Percentiles rank a stretch among this genome's conserved stretches.
Conservation (phyloP, 176 grass and related monocot genomes). For the Zoysia pacifica region DNA sequence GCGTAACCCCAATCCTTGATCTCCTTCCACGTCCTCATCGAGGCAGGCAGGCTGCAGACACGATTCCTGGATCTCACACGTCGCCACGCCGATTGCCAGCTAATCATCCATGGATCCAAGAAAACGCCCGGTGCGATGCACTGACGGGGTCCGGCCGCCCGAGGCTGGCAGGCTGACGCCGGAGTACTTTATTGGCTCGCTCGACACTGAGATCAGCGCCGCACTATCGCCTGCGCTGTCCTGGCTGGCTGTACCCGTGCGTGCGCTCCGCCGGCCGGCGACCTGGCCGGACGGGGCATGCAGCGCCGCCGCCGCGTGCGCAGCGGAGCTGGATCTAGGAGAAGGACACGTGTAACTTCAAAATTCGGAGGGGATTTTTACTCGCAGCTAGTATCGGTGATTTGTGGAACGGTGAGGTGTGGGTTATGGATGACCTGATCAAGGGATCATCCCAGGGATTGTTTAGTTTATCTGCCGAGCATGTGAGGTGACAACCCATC, state of each 20-base stretch:
- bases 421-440: not conserved
- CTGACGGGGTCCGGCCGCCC: constrained; percentile 15
- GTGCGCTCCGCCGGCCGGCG: too few species aligned
- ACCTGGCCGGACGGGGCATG: not conserved
- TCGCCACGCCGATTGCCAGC: constrained; percentile 24
- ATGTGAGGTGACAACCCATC: constrained; percentile 44
- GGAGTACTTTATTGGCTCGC: constrained; percentile 20
- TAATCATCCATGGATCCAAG: constrained; percentile 3
- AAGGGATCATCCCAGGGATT: constrained; percentile 1
- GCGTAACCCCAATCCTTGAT: too few species aligned
- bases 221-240: not conserved
- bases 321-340: too few species aligned
- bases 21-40: too few species aligned
- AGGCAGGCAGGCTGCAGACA: not conserved
- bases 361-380: too few species aligned
- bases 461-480: constrained; percentile 22
- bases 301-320: too few species aligned
- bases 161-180: not conserved
- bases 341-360: too few species aligned
- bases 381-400: not conserved
- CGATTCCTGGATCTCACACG: constrained; percentile 28
- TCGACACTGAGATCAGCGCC: constrained; percentile 30
- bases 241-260: not conserved
- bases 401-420: not conserved
- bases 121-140: constrained; percentile 25